Percentiles rank a stretch among this genome's conserved stretches.
Conservation (phyloP, 2,329 filamentous ascomycete species). For the Magnaporthiopsis rhizophila region DNA sequence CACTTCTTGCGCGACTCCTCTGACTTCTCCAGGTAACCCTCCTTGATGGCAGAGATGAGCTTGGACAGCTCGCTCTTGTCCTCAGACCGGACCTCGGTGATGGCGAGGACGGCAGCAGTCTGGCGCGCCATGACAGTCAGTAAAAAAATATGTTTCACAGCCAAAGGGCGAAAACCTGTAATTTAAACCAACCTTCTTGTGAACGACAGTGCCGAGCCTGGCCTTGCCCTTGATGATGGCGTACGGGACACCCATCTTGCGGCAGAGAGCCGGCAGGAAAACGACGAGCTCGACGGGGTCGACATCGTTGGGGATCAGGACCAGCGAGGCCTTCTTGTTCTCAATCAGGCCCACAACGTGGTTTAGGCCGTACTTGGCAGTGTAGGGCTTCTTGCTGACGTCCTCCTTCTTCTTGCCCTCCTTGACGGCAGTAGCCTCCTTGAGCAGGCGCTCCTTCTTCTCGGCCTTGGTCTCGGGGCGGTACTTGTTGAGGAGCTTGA, state of each 20-base stretch:
- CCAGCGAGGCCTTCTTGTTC: slow-evolving; percentile 99
- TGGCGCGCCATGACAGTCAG: slow-evolving; percentile 28
- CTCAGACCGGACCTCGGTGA: slow-evolving; percentile 95
- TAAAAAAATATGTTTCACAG: background rate
- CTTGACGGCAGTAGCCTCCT: slow-evolving; percentile 95
- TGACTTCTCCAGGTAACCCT: slow-evolving; percentile 93
- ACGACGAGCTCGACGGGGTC: slow-evolving; percentile 99
- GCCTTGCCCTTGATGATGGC: slow-evolving; percentile 99
- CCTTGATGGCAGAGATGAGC: slow-evolving; percentile 93
- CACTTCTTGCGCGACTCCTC: slow-evolving; percentile 88
- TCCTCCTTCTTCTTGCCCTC: slow-evolving; percentile 99
- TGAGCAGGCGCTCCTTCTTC: slow-evolving; percentile 99
- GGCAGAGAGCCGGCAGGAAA: slow-evolving; percentile 97
- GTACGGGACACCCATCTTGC: slow-evolving; percentile 99
- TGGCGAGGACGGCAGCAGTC: slow-evolving; percentile 91
- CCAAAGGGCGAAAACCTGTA: background rate
- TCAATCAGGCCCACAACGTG: slow-evolving; percentile 95
- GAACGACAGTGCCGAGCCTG: slow-evolving; percentile 94
- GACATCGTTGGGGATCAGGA: slow-evolving; percentile 98
- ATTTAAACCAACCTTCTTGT: slow-evolving; percentile 76
- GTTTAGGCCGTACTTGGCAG: slow-evolving; percentile 99
- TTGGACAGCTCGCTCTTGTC: slow-evolving; percentile 98
- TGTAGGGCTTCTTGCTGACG: slow-evolving; percentile 99
- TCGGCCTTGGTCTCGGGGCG: slow-evolving; percentile 96
- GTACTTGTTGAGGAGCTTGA: slow-evolving; percentile 99